A percentile compares a stretch with the other conserved stretches of the same genome.
Conservation (phyloP, 495 filamentous ascomycete species). For the Neurospora sp. region DNA sequence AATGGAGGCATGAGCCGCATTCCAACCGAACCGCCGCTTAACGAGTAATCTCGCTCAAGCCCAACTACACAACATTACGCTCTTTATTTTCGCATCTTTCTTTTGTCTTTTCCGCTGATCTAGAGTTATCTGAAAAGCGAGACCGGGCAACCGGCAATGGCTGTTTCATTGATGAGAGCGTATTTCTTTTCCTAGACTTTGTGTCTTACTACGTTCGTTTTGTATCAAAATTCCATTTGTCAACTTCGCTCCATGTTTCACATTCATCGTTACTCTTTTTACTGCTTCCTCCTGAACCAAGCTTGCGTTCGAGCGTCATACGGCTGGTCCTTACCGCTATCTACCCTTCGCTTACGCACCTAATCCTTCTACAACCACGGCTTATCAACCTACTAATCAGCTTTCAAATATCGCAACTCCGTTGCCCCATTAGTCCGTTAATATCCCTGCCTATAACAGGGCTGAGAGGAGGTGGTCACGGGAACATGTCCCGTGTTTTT, state of each 20-base stretch:
- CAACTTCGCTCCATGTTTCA: not conserved
- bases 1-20: not conserved
- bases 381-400: not conserved
- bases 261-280: not conserved
- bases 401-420: not conserved
- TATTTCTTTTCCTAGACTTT: not conserved
- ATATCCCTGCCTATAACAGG: not conserved
- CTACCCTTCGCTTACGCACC: not conserved
- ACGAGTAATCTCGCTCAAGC: not conserved
- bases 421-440: not conserved
- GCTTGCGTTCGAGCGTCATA: not conserved
- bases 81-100: not conserved
- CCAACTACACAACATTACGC: not conserved
- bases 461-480: not conserved
- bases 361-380: not conserved
- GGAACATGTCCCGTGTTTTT: not conserved
- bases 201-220: not conserved
- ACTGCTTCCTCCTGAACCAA: not conserved
- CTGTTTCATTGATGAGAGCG: conserved; percentile 2
- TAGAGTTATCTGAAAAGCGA: conserved; percentile 17
- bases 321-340: not conserved
- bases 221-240: not conserved
- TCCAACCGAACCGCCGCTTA: not conserved
- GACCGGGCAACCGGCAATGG: conserved; percentile 28
- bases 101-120: conserved; percentile 1